Percentiles rank a stretch among this genome's conserved stretches.
Conservation (phyloP, 169 alveolate species). For the Eimeria necatrix region DNA sequence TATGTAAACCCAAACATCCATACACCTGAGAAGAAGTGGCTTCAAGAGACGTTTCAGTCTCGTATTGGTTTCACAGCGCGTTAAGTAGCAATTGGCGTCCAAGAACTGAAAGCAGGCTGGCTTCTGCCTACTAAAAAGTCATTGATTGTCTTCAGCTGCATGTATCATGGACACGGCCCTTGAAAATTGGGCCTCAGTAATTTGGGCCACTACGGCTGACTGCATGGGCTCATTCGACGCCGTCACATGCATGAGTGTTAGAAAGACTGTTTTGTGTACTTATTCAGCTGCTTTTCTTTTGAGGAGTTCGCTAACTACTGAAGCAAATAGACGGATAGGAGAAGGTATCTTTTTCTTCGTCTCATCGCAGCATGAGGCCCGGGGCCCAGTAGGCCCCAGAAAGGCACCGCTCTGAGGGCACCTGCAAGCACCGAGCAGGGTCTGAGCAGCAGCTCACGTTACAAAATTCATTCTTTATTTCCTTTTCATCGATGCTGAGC, state of each 20-base stretch:
- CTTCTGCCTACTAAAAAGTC: too few relatives aligned
- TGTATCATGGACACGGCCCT: too few relatives aligned
- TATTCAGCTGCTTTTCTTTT: too few relatives aligned
- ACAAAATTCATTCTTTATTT: background rate
- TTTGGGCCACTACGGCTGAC: slow-evolving; percentile 29
- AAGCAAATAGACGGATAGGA: too few relatives aligned
- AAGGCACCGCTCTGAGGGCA: slow-evolving; percentile 48
- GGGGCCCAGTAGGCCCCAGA: slow-evolving; percentile 31
- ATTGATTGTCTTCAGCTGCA: too few relatives aligned
- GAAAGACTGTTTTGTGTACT: too few relatives aligned
- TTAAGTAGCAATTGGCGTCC: background rate
- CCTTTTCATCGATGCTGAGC: background rate
- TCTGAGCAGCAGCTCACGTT: too few relatives aligned
- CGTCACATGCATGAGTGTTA: too few relatives aligned
- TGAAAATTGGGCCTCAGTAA: too few relatives aligned
- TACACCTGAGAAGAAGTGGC: background rate
- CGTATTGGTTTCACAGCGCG: background rate
- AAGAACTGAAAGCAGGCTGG: background rate
- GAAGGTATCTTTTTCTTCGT: too few relatives aligned
- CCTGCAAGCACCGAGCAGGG: background rate
- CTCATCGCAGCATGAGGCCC: background rate
- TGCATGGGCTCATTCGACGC: background rate
- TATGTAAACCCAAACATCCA: background rate
- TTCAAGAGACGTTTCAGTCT: background rate
- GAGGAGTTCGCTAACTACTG: too few relatives aligned